A percentile compares a stretch with the other conserved stretches of the same genome.
Conservation (phyloP, 768 basidiomycete genomes). For the Lactifluus hygrophoroides region DNA sequence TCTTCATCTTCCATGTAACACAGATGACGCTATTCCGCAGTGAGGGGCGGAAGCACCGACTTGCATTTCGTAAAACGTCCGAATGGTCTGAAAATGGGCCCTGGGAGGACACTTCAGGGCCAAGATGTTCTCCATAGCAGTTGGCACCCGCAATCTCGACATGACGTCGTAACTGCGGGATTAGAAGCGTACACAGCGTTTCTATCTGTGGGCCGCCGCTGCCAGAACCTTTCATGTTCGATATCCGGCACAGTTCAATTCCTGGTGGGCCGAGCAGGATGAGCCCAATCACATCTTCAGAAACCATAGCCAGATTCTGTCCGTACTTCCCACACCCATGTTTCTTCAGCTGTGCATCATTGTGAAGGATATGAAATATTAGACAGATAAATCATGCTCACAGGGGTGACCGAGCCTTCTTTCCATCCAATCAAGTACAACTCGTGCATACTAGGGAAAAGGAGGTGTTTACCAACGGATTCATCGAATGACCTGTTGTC, state of each 20-base stretch:
- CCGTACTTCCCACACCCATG: not conserved
- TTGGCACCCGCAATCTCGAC: not conserved
- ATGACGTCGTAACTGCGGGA: not conserved
- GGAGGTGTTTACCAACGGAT: not conserved
- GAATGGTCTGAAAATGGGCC: no score
- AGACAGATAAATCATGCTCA: not conserved
- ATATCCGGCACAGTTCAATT: not conserved
- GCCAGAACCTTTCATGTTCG: not conserved
- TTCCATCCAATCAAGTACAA: slow-evolving; percentile 6
- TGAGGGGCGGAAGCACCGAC: no score
- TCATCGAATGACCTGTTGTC: not conserved
- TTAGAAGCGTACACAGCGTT: not conserved
- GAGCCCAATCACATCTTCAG: not conserved
- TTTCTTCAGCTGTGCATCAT: not conserved
- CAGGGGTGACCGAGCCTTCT: not conserved
- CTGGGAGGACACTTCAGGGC: no score
- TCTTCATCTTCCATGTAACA: no score
- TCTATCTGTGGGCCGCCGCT: not conserved
- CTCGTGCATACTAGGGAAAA: not conserved
- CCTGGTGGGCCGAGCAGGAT: not conserved
- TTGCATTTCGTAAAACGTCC: no score
- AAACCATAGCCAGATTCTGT: not conserved
- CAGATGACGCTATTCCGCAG: no score
- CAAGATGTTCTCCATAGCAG: not conserved
- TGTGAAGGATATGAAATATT: not conserved